A percentile compares a stretch with the other conserved stretches of the same genome.
Evolutionary conservation across 2,329 filamentous ascomycete species (phyloP).

Genomic region (Davidsoniella virescens): DNA sequence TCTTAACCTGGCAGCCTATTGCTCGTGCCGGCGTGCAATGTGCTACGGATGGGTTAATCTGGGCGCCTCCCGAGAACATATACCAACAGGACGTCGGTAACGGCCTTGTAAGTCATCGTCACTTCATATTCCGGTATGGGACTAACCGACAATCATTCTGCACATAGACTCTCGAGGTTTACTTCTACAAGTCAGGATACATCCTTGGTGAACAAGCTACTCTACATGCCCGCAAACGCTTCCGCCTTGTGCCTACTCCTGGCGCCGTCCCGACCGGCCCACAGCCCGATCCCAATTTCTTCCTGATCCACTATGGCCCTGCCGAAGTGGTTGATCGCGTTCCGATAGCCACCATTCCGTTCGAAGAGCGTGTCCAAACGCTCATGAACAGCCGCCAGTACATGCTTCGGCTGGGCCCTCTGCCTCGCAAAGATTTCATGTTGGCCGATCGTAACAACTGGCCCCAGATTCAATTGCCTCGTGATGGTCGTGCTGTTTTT

Average conservation of each 20-base stretch:
- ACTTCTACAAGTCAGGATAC: constrained; percentile 67
- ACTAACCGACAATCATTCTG: neutral
- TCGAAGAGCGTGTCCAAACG: constrained; percentile 42
- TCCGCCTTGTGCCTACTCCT: constrained; percentile 62
- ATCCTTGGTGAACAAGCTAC: constrained; percentile 53
- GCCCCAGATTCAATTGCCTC: constrained; percentile 64
- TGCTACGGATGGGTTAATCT: constrained; percentile 83
- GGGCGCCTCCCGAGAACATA: constrained; percentile 65
- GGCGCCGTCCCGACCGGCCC: constrained; percentile 52
- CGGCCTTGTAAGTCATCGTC: constrained; percentile 31
- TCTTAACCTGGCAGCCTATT: constrained; percentile 78
- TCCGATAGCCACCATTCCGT: constrained; percentile 49
- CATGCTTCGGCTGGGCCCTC: constrained; percentile 60
- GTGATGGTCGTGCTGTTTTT: constrained; percentile 35
- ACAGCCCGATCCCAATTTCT: constrained; percentile 64
- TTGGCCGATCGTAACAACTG: constrained; percentile 77
- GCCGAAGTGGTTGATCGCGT: constrained; percentile 59
- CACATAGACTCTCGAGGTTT: constrained; percentile 68
- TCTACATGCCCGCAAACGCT: constrained; percentile 66
- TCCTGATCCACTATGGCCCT: constrained; percentile 80
- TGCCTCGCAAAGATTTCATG: constrained; percentile 88
- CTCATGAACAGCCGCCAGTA: constrained; percentile 45
- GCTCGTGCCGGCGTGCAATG: constrained; percentile 55
- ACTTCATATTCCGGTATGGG: neutral
- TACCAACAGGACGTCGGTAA: constrained; percentile 58